Base-by-base conservation (phyloP, 1,284 basidiomycete species). In the Nidula niveotomentosa region DNA sequence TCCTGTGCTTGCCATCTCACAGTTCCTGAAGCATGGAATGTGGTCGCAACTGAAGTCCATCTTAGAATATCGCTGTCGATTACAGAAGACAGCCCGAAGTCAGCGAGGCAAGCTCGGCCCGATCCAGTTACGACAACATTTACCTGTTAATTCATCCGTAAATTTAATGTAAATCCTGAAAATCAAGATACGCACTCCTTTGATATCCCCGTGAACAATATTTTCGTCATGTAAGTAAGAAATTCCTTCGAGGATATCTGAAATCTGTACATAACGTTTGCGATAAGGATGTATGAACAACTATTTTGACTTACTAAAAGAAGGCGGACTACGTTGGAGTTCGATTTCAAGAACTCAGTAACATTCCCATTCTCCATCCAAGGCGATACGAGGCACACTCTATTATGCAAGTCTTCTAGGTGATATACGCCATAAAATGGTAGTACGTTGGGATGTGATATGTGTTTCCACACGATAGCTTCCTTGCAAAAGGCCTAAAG, bases 291-390 rank as follows among this genome's bases (percentile, higher is more conserved):
- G n/a, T 44, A n/a, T 46, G 46, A 23, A n/a, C 12, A 12, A 18
- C 13, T 46, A 48, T n/a, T 3, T 47, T 44, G 41, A 36, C 43
- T 8, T 49, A 58, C 59, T 46, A 60, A 44, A 41, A 55, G 46
- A 37, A 52, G 23, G 9, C 58, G 58, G 45, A 54, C 39, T 9
- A 48, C 53, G 5, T 51, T 15, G 9, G 62, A 58, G 46, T 56
- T 52, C 7, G 52, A 33, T 15, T 15, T 2, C 30, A 67, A 30
- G 47, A 59, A 65, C 43, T 59, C 58, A 30, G 56, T 60, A 36
- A 67, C 51, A 46, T 64, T 61, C 3, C 66, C 65, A 34, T 64
- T 59, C 7, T 54, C 39, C 58, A 67, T 64, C 68, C 66, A 68
- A 6, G 62, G 63, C 0, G 68, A 67, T 4, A 68, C 57, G 5